A percentile compares a stretch with the other conserved stretches of the same genome.
phyloP scores from a whole-genome alignment of 345 rosid species.

The Sapria himalayana region DNA sequence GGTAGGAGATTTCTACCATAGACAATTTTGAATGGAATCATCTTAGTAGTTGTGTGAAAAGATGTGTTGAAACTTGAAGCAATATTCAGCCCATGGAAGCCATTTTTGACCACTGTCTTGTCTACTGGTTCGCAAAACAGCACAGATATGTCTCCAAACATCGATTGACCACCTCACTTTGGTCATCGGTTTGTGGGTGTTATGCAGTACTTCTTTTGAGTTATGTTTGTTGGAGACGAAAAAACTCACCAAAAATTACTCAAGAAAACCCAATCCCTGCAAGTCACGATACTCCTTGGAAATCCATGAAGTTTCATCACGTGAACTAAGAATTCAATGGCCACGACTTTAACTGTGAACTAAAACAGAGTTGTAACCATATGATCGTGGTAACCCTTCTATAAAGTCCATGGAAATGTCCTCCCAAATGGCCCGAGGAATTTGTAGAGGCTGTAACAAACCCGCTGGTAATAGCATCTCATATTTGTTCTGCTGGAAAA shows the following conservation, averaged over 20 bases:
- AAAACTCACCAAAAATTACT: conserved; percentile 3
- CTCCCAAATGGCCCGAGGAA: neutral
- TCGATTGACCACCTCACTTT: no score
- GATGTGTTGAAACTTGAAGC: neutral
- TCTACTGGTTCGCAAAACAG: neutral
- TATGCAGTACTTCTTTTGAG: no score
- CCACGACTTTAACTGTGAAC: neutral
- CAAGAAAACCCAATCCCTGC: neutral
- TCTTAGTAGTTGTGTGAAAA: neutral
- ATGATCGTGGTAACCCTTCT: neutral
- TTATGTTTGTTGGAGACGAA: neutral
- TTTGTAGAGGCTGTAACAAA: neutral
- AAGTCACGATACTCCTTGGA: neutral
- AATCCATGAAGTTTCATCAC: neutral
- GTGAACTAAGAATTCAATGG: neutral
- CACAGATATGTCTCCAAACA: neutral
- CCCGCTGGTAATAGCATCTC: neutral
- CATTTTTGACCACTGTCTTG: neutral
- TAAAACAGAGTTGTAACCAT: neutral
- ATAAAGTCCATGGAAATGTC: conserved; percentile 2
- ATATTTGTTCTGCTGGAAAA: neutral
- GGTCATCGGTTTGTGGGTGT: no score
- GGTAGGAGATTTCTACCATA: neutral
- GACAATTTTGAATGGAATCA: neutral
- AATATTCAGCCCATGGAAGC: neutral